Conservation (phyloP, 192 early-diverging fungal species). For the Coemansia sp. region DNA sequence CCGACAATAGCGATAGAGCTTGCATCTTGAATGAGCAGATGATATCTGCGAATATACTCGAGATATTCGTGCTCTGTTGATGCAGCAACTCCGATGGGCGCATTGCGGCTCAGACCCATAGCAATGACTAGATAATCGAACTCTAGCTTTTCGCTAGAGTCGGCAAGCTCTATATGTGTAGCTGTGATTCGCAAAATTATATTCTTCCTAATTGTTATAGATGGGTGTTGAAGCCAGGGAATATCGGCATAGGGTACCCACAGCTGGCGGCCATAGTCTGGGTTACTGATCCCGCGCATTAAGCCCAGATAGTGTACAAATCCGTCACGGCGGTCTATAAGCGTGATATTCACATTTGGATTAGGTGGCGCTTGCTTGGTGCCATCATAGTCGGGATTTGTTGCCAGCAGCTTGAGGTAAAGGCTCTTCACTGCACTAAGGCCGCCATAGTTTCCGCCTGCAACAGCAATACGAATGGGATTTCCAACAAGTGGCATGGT, state of each 20-base stretch:
- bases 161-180: slow-evolving; percentile 27
- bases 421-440: slow-evolving; percentile 32
- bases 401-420: slow-evolving; percentile 38
- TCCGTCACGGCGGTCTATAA: slow-evolving; percentile 40
- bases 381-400: slow-evolving; percentile 38
- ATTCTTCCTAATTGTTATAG: slow-evolving; percentile 24
- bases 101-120: slow-evolving; percentile 31
- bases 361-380: slow-evolving; percentile 39
- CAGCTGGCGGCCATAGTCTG: slow-evolving; percentile 31
- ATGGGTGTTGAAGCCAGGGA: slow-evolving; percentile 42
- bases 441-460: slow-evolving; percentile 51
- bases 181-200: slow-evolving; percentile 30
- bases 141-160: slow-evolving; percentile 19
- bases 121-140: slow-evolving; percentile 50
- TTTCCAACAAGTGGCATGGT: slow-evolving; percentile 24
- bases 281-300: slow-evolving; percentile 32
- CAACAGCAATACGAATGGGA: slow-evolving; percentile 40
- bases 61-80: slow-evolving; percentile 35
- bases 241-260: slow-evolving; percentile 32
- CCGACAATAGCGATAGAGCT: slow-evolving; percentile 66
- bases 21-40: slow-evolving; percentile 40
- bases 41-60: slow-evolving; percentile 19
- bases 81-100: slow-evolving; percentile 34
- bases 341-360: slow-evolving; percentile 37
- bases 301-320: slow-evolving; percentile 46